A percentile compares a stretch with the other conserved stretches of the same genome.
Conservation (phyloP, 2,329 filamentous ascomycete species). For the Colletotrichum musicola region DNA sequence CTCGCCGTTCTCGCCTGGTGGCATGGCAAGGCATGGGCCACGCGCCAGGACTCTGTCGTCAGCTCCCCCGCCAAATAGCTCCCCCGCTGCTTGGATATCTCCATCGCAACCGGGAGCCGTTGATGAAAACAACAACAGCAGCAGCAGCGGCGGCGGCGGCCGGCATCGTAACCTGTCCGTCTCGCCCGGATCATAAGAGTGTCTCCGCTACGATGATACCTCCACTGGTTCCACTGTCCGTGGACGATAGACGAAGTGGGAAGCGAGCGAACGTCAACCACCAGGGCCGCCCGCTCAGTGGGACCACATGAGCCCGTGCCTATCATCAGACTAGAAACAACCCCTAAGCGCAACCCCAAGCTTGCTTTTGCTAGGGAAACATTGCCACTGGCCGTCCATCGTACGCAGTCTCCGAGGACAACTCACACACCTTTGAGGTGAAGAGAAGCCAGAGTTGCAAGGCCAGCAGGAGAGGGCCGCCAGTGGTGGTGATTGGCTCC, state of each 20-base stretch:
- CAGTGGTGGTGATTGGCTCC: conserved; percentile 31
- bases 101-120: conserved; percentile 12
- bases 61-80: conserved; percentile 5
- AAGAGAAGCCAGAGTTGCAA: background rate
- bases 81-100: conserved; percentile 15
- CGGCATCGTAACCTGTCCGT: too few relatives aligned
- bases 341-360: background rate
- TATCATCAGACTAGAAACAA: too few relatives aligned
- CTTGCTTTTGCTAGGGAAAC: conserved; percentile 20
- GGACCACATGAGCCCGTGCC: too few relatives aligned
- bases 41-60: background rate
- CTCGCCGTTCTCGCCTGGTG: conserved; percentile 9
- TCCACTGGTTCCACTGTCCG: conserved; percentile 29
- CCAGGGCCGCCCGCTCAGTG: too few relatives aligned
- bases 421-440: conserved; percentile 5
- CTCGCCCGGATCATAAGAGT: conserved; percentile 21
- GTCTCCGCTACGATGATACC: conserved; percentile 23
- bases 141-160: too few relatives aligned
- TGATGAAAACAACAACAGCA: conserved; percentile 3
- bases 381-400: conserved; percentile 22
- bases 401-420: conserved; percentile 8
- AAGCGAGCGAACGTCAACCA: conserved; percentile 10
- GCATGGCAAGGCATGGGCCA: conserved; percentile 8
- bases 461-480: conserved; percentile 6
- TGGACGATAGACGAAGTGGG: conserved; percentile 29